phyloP scores from a whole-genome alignment of 345 rosid genomes.

The Hibiscus mutabilis region DNA sequence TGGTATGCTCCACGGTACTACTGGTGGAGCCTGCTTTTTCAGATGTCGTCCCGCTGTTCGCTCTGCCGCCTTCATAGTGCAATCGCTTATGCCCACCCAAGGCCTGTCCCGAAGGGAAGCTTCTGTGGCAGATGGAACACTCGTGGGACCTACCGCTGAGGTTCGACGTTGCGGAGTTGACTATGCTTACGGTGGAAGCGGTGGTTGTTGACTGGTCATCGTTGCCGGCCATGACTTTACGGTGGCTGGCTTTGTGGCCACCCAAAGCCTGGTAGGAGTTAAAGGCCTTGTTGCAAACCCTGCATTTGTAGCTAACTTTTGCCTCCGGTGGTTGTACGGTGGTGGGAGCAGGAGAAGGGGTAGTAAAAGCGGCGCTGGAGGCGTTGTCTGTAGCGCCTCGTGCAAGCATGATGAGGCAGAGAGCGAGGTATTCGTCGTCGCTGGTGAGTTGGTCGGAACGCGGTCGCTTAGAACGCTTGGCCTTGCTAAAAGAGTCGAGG shows the following conservation, averaged over 20 bases:
- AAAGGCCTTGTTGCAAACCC: constrained; percentile 68
- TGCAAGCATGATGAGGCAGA: constrained; percentile 92
- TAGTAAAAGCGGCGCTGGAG: not conserved
- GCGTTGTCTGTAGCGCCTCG: constrained; percentile 36
- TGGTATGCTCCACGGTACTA: constrained; percentile 29
- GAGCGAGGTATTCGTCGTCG: constrained; percentile 65
- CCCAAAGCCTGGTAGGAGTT: constrained; percentile 83
- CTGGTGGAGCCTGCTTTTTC: constrained; percentile 52
- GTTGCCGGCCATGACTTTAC: constrained; percentile 33
- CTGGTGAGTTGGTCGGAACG: constrained; percentile 26
- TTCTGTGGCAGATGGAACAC: constrained; percentile 65
- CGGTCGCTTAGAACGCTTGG: constrained; percentile 81
- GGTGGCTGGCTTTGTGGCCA: constrained; percentile 89
- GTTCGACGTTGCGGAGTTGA: not conserved
- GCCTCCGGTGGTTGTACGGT: constrained; percentile 3
- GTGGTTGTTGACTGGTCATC: constrained; percentile 30
- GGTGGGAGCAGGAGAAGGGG: not conserved
- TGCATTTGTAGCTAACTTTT: constrained; percentile 49
- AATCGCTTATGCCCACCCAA: constrained; percentile 69
- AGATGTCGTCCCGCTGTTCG: constrained; percentile 31
- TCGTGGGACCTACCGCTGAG: constrained; percentile 42
- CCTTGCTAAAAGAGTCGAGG: constrained; percentile 63
- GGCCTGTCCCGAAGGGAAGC: constrained; percentile 65
- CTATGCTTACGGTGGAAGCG: not conserved
- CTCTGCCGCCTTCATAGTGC: constrained; percentile 53